phyloP scores from a whole-genome alignment of 2,329 filamentous ascomycete genomes.

The Didymella sp. region DNA sequence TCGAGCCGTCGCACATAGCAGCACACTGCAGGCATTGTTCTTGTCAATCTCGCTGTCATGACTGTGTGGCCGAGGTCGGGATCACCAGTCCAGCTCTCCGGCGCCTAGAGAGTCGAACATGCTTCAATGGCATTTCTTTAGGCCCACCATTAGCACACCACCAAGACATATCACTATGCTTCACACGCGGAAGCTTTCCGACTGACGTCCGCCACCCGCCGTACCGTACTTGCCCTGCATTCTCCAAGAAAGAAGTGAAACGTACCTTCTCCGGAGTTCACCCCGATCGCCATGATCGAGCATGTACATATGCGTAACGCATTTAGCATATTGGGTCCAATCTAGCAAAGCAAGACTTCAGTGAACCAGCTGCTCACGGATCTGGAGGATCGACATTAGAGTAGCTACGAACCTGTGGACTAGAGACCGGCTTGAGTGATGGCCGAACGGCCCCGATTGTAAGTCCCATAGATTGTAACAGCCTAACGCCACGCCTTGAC shows the following conservation, averaged over 20 bases:
- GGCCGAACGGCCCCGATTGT: not conserved
- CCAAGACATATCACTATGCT: not conserved
- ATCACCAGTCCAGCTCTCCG: not conserved
- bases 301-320: not conserved
- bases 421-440: not conserved
- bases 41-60: not conserved
- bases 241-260: not conserved
- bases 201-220: not conserved
- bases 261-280: not conserved
- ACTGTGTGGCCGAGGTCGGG: not conserved
- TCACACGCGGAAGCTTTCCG: not conserved
- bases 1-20: not conserved
- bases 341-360: not conserved
- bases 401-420: not conserved
- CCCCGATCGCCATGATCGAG: not conserved
- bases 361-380: not conserved
- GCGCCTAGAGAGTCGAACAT: not conserved
- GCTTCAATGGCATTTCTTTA: not conserved
- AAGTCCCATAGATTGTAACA: not conserved
- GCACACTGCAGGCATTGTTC: not conserved
- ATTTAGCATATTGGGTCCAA: not conserved
- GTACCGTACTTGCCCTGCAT: not conserved
- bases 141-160: not conserved
- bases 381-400: not conserved
- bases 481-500: not conserved